Evolutionary conservation across 106 monocot species (phyloP), one percentile per base, ranked within the genome.

Genomic region (Dioscorea alata): DNA sequence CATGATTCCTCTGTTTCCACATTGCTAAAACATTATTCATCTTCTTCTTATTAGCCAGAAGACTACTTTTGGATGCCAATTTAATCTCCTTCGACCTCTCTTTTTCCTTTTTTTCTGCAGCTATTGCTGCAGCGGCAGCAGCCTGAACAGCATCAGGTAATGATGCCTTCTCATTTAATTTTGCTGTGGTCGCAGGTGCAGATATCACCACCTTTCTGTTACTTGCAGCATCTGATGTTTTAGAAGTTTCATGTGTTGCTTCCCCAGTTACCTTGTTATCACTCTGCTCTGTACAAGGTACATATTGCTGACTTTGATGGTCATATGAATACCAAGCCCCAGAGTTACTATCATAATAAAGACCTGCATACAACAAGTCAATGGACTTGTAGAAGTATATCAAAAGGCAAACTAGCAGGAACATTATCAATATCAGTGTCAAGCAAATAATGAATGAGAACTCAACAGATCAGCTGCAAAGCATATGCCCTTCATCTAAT

Each of bases 1-100:
- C 99, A 65, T 84, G 80, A 79, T 87, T 99, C 52, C 93, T 90
- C 76, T 99, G 92, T 60, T 99, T 99, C 99, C 99, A 99, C 84
- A 99, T 87, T 17, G 82, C 87, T 72, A 99, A 71, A 25, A 90
- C 90, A 83, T 90, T 90, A 69, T 85, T 99, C 87, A 99, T 99
- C 60, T 99, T 99, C 73, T 99, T 99, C 73, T 99, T 99, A 71
- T 85, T 99, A 54, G 99, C 99, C 56, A 93, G 23, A 65, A 99
- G 80, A 66, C 79, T 99, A 67, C 80, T 85, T 63, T 90, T 99
- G 50, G 92, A 99, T 50, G 96, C 86, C 42, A 93, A 78, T 63
- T 88, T 99, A 33, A 99, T 87, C 63, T 99, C 99, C 75, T 88
- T 99, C 64, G 64, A 61, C 64, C 81, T 93, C 64, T 99, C 97